phyloP scores from a whole-genome alignment of 352 stramenopile species.

The Pythium volutum region DNA sequence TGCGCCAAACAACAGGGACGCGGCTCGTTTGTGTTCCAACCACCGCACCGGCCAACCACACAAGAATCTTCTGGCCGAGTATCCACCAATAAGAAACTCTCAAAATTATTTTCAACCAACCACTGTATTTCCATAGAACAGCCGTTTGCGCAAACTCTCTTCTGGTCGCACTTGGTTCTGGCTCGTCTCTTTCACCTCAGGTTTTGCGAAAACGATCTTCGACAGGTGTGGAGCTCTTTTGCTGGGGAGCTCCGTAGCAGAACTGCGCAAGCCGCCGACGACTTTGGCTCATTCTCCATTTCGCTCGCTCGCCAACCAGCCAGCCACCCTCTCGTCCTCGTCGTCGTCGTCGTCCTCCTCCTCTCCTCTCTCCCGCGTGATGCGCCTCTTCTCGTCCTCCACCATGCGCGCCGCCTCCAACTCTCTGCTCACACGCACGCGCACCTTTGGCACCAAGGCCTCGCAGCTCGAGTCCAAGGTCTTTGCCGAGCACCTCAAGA shows the following conservation, averaged over 20 bases:
- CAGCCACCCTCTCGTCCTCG: not conserved
- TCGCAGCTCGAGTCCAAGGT: slow-evolving; percentile 60
- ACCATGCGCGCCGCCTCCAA: slow-evolving; percentile 39
- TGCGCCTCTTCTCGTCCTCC: slow-evolving; percentile 69
- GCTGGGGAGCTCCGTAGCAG: not conserved
- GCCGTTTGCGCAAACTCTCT: slow-evolving; percentile 28
- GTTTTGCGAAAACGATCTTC: slow-evolving; percentile 36
- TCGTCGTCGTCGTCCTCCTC: not conserved
- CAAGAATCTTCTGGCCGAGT: slow-evolving; percentile 27
- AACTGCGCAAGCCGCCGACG: not conserved
- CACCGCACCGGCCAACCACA: slow-evolving; percentile 2
- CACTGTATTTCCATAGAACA: slow-evolving; percentile 2
- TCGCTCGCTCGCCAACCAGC: slow-evolving; percentile 18
- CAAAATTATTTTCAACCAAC: slow-evolving; percentile 17
- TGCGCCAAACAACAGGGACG: not conserved
- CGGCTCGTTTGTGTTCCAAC: slow-evolving; percentile 8
- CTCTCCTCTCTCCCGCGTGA: slow-evolving; percentile 12
- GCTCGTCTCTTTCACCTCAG: slow-evolving; percentile 15
- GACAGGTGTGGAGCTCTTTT: slow-evolving; percentile 21
- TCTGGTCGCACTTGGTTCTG: not conserved
- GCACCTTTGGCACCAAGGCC: slow-evolving; percentile 61
- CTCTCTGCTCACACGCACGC: slow-evolving; percentile 38
- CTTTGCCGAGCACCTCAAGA: slow-evolving; percentile 75
- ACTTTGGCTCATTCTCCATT: slow-evolving; percentile 23
- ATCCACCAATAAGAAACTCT: slow-evolving; percentile 14